A percentile compares a stretch with the other conserved stretches of the same genome.
Conservation (phyloP, 371 early-diverging fungal species). For the Mortierella sp. region DNA sequence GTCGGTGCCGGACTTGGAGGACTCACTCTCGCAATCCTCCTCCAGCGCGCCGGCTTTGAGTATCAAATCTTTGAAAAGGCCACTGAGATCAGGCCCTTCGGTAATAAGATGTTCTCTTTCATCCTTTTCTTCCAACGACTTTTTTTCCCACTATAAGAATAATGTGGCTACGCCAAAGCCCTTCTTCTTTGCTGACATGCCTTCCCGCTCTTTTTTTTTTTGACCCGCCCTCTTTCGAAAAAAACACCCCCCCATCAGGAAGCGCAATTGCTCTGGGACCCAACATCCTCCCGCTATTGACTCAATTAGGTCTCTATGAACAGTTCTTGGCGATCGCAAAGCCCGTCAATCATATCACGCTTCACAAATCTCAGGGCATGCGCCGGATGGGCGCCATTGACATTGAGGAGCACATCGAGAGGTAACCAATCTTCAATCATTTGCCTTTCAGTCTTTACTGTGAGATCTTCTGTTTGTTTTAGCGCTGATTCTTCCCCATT, state of each 20-base stretch:
- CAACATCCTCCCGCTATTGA: background rate
- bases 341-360: constrained; percentile 1
- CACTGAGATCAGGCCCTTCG: background rate
- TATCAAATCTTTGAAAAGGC: background rate
- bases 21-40: constrained; percentile 1
- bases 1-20: constrained; percentile 6
- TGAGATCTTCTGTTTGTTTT: too few relatives aligned
- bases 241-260: background rate
- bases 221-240: background rate
- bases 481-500: background rate
- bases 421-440: background rate
- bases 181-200: background rate
- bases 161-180: background rate
- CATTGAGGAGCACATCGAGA: constrained; percentile 1
- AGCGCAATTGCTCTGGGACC: background rate
- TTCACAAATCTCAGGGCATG: background rate
- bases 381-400: constrained; percentile 4
- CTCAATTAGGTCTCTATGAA: constrained; percentile 1
- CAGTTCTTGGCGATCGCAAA: background rate
- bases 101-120: background rate
- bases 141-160: too few relatives aligned
- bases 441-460: background rate
- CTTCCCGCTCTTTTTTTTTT: background rate
- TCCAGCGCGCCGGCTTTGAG: background rate
- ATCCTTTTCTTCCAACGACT: background rate